These are phyloP conservation scores for Stromatinia cepivora DNA, from an alignment of 2,329 filamentous ascomycete genomes.

Conservation along the genomic window DNA sequence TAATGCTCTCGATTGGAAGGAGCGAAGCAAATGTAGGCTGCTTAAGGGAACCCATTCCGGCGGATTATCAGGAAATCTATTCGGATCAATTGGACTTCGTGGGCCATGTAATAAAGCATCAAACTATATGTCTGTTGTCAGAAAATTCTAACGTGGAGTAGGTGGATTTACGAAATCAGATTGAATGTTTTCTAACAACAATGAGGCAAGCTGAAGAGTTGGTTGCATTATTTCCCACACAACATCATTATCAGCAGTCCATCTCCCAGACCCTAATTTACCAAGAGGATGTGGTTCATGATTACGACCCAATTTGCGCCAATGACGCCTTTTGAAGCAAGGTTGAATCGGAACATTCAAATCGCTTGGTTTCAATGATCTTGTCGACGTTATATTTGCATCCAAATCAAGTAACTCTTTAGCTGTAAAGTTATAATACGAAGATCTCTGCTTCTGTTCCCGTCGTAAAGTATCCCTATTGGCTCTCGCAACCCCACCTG, in stretches of 20 bases:
- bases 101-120: not conserved
- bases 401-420: conserved; percentile 16
- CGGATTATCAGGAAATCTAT: not conserved
- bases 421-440: not conserved
- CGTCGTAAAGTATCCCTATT: not conserved
- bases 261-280: not conserved
- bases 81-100: conserved; percentile 2
- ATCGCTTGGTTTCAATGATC: not conserved
- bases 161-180: not conserved
- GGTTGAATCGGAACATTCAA: conserved; percentile 3
- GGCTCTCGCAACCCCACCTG: not conserved
- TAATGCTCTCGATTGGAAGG: not conserved
- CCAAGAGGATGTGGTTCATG: not conserved
- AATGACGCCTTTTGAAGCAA: not conserved
- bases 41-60: not conserved
- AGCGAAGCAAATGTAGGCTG: not conserved
- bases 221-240: conserved; percentile 11
- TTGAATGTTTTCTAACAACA: not conserved
- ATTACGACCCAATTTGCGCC: not conserved
- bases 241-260: not conserved
- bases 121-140: not conserved
- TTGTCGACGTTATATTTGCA: conserved; percentile 9
- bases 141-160: not conserved
- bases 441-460: not conserved
- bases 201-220: conserved; percentile 1